Conservation (phyloP, 2,329 filamentous ascomycete species). For the Coleophoma cylindrospora region DNA sequence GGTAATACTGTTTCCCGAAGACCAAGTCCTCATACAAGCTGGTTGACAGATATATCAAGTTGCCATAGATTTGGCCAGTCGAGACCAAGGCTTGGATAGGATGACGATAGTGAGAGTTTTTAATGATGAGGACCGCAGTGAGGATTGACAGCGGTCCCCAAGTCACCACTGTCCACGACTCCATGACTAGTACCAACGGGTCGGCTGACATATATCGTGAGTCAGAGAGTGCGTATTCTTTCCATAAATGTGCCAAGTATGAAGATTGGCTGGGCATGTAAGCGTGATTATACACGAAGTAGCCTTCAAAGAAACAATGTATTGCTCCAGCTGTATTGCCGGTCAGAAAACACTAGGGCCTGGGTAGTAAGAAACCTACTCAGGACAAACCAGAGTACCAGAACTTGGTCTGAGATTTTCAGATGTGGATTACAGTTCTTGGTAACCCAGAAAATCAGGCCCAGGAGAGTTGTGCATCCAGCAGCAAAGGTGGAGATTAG, state of each 20-base stretch:
- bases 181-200: conserved; percentile 44
- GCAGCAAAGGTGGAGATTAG: conserved; percentile 18
- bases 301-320: conserved; percentile 28
- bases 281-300: conserved; percentile 35
- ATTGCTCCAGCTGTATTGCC: conserved; percentile 3
- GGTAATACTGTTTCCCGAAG: conserved; percentile 43
- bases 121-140: conserved; percentile 38
- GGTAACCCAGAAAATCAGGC: conserved; percentile 7
- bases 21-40: conserved; percentile 42
- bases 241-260: conserved; percentile 45
- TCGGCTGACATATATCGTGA: conserved; percentile 46
- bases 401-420: conserved; percentile 12
- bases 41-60: conserved; percentile 56
- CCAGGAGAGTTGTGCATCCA: conserved; percentile 14
- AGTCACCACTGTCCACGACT: conserved; percentile 37
- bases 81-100: conserved; percentile 33
- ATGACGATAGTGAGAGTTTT: conserved; percentile 37
- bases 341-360: too few species aligned
- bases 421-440: conserved; percentile 15
- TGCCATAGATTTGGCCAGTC: conserved; percentile 36
- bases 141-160: conserved; percentile 45
- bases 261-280: conserved; percentile 29
- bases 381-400: conserved; percentile 24
- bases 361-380: conserved; percentile 12
- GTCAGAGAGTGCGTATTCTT: conserved; percentile 47